These are phyloP conservation scores for Russula virescens DNA, from an alignment of 768 basidiomycete genomes.

Conservation along the genomic window DNA sequence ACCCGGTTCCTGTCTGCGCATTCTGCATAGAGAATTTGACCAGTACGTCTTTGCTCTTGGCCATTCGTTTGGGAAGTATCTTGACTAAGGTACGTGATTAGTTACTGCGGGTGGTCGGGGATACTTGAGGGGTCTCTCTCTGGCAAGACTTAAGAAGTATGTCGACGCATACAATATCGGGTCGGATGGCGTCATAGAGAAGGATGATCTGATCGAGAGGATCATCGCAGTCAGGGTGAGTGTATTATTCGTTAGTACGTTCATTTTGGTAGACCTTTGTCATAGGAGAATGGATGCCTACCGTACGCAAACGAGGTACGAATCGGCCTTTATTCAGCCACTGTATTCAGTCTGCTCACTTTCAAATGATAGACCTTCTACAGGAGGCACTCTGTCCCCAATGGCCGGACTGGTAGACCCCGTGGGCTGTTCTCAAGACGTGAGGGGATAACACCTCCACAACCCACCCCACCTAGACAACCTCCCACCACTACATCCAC, in stretches of 20 bases:
- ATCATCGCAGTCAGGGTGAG: conserved; percentile 48
- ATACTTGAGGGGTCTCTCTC: conserved; percentile 48
- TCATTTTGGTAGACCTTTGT: background rate
- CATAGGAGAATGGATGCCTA: conserved; percentile 61
- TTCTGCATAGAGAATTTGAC: conserved; percentile 67
- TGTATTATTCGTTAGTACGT: background rate
- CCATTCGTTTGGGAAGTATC: background rate
- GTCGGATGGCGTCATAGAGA: conserved; percentile 60
- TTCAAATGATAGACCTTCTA: conserved; percentile 44
- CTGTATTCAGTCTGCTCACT: background rate
- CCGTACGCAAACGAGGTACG: conserved; percentile 51
- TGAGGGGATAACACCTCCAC: conserved; percentile 29
- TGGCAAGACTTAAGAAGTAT: conserved; percentile 64
- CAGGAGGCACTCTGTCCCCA: conserved; percentile 58
- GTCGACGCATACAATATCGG: conserved; percentile 63
- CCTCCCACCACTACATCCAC: conserved; percentile 17
- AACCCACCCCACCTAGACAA: conserved; percentile 23
- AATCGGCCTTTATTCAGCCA: background rate
- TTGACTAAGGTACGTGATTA: conserved; percentile 29
- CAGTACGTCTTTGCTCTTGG: conserved; percentile 37
- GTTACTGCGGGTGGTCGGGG: conserved; percentile 64
- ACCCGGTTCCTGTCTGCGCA: conserved; percentile 59
- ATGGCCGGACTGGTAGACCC: conserved; percentile 29
- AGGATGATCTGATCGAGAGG: conserved; percentile 70
- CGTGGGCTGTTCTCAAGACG: conserved; percentile 42